Evolutionary conservation across 2,329 filamentous ascomycete genomes (phyloP), one percentile per base, ranked within the genome.

Genomic region (Neoascochyta sp.): DNA sequence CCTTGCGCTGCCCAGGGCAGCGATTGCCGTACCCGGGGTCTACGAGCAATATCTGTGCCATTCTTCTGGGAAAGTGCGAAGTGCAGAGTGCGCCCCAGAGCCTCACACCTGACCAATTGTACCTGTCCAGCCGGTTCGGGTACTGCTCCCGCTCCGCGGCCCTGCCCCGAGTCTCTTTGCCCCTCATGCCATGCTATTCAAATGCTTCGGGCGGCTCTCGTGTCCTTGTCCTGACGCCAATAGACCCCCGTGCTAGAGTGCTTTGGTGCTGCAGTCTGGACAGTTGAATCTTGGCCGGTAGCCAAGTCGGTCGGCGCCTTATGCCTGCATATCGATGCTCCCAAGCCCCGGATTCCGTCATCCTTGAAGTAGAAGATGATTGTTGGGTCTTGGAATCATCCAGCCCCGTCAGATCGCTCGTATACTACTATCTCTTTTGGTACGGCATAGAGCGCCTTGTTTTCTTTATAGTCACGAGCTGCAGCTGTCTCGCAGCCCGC

Each of bases 381-480:
- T 35, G 41, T 39, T 35, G 36, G 45, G 42, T 45, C 39, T 46
- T 48, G 40, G 36, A 36, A 29, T 31, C 26, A 34, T 43, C 42
- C 45, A 55, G 51, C 51, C 50, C 38, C 45, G 45, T 43, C 42
- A 50, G 33, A 33, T 42, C 44, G 51, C 45, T 37, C 19, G 29
- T 31, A 44, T 38, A 34, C 37, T 46, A 35, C 42, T 36, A 28
- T 41, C 32, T 44, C 45, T 45, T 51, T 45, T 43, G 44, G 36
- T 39, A 33, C 35, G 32, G 36, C 41, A 26, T 35, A 27, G 37
- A 45, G 39, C 32, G 33, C 38, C 26, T 29, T 39, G 39, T 33
- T 41, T 35, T 32, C 39, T 37, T 46, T 57, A 58, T 59, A 57
- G 43, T 45, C 46, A 45, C 41, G 17, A 43, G 32, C 33, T 43